Percentiles rank a stretch among this genome's conserved stretches.
Evolutionary conservation across 768 basidiomycete genomes (phyloP).

Genomic region (Rhizopogon sp.): DNA sequence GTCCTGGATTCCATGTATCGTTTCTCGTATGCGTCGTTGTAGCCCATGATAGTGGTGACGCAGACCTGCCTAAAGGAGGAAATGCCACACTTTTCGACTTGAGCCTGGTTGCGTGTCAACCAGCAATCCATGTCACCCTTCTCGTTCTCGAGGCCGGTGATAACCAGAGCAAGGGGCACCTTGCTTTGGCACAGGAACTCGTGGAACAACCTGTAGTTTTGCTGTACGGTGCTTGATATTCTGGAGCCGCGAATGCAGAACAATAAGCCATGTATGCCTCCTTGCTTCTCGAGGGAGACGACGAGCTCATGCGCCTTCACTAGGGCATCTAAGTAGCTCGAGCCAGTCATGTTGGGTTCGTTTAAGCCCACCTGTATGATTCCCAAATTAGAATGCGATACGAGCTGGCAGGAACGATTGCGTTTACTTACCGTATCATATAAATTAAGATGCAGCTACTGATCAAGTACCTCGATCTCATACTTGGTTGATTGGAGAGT

Average conservation of each 20-base stretch:
- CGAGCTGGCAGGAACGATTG: too few species aligned
- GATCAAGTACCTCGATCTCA: too few species aligned
- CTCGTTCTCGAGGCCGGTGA: constrained; percentile 32
- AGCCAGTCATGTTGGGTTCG: constrained; percentile 19
- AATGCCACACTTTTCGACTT: constrained; percentile 18
- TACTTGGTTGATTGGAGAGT: too few species aligned
- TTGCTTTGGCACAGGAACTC: constrained; percentile 29
- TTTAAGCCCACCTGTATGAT: constrained; percentile 17
- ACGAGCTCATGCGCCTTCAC: constrained; percentile 29
- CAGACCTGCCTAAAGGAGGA: constrained; percentile 24
- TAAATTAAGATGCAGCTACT: too few species aligned
- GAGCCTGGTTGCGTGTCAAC: constrained; percentile 24
- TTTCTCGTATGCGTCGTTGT: background rate
- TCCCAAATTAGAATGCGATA: background rate
- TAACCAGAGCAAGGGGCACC: constrained; percentile 26
- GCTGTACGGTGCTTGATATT: constrained; percentile 21
- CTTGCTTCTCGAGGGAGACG: constrained; percentile 22
- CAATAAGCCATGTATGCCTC: constrained; percentile 36
- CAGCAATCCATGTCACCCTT: constrained; percentile 28
- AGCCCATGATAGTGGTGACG: constrained; percentile 17
- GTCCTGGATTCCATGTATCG: constrained; percentile 16
- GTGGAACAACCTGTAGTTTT: constrained; percentile 28
- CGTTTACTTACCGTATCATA: too few species aligned
- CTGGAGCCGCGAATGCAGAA: constrained; percentile 25
- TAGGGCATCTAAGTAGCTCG: constrained; percentile 19